Conservation (phyloP, 2,329 filamentous ascomycete species). For the Stromatinia cepivora region DNA sequence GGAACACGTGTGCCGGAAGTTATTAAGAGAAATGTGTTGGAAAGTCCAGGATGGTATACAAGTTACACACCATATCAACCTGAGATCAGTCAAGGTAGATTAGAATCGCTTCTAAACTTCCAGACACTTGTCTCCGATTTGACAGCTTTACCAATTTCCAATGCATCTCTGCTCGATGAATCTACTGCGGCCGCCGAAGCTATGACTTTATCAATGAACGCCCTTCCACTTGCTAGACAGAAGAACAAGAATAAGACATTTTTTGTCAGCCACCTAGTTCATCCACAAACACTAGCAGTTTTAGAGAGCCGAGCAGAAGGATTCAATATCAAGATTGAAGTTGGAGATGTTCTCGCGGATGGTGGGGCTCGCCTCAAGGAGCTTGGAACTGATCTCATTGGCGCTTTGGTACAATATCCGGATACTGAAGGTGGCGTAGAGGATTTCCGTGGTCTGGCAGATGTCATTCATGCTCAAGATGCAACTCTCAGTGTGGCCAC, state of each 20-base stretch:
- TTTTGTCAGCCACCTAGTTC: conserved; percentile 78
- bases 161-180: conserved; percentile 89
- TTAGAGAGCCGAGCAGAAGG: conserved; percentile 83
- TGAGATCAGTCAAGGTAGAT: conserved; percentile 91
- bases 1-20: conserved; percentile 83
- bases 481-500: conserved; percentile 85
- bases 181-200: conserved; percentile 91
- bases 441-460: conserved; percentile 72
- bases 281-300: conserved; percentile 83
- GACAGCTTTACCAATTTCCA: conserved; percentile 82
- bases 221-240: conserved; percentile 67
- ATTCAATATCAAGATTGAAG: conserved; percentile 80
- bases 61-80: conserved; percentile 97
- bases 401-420: conserved; percentile 92
- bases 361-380: conserved; percentile 66
- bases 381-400: conserved; percentile 78
- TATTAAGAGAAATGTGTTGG: conserved; percentile 88
- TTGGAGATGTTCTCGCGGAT: conserved; percentile 69
- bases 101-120: conserved; percentile 93
- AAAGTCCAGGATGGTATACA: conserved; percentile 96
- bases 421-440: conserved; percentile 80
- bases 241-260: conserved; percentile 78
- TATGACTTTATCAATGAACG: conserved; percentile 88
- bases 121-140: conserved; percentile 90
- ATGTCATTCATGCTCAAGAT: conserved; percentile 73